phyloP scores from a whole-genome alignment of 164 flowering plant species.

The Annona cherimola region DNA sequence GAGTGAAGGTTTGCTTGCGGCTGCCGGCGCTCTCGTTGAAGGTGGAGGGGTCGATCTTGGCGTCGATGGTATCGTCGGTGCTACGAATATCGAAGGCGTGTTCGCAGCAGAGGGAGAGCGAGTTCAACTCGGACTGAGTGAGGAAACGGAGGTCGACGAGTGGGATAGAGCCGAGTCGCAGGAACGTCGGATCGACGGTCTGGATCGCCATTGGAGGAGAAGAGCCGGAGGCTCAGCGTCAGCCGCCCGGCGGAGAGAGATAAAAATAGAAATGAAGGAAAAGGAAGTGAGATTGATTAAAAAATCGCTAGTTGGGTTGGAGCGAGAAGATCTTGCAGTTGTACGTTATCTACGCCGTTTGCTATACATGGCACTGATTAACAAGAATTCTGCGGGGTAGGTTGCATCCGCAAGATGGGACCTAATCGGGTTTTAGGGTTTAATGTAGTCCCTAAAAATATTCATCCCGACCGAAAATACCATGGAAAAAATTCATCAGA shows the following conservation, averaged over 20 bases:
- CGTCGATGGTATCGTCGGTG: constrained; percentile 47
- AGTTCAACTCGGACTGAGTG: constrained; percentile 68
- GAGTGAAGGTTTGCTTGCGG: constrained; percentile 84
- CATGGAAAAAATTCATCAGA: no score
- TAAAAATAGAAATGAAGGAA: background rate
- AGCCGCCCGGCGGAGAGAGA: background rate
- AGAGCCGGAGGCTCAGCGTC: background rate
- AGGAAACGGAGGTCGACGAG: constrained; percentile 65
- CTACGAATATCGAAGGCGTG: constrained; percentile 28
- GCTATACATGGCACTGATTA: background rate
- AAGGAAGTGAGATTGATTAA: no score
- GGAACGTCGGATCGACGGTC: constrained; percentile 25
- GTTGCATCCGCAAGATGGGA: no score
- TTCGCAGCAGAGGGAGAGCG: constrained; percentile 50
- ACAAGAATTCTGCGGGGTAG: no score
- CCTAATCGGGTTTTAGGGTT: no score
- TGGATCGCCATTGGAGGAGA: constrained; percentile 38
- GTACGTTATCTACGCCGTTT: background rate
- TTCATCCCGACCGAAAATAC: no score
- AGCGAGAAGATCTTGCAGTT: background rate
- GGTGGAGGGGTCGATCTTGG: constrained; percentile 73
- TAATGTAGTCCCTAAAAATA: no score
- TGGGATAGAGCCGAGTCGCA: constrained; percentile 43
- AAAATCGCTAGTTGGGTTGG: background rate
- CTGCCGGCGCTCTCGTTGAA: constrained; percentile 92